Percentiles rank a stretch among this genome's conserved stretches.
Conservation (phyloP, 306 rosid genomes). For the Begonia peltatifolia region DNA sequence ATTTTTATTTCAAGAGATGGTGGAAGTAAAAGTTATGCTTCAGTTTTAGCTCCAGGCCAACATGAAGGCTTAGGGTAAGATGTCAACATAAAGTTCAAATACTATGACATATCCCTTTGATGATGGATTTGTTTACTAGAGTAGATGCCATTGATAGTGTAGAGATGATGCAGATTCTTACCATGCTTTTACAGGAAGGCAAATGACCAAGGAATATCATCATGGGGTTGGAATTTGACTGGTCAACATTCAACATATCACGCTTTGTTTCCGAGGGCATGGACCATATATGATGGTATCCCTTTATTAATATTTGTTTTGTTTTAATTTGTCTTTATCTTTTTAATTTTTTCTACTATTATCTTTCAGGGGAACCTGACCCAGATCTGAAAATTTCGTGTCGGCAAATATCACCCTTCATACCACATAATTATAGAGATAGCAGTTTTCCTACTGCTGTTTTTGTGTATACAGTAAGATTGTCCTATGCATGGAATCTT, state of each 20-base stretch:
- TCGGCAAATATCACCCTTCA: constrained; percentile 93
- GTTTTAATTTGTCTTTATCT: constrained; percentile 4
- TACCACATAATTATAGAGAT: constrained; percentile 86
- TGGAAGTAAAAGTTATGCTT: constrained; percentile 69
- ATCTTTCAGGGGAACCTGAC: constrained; percentile 78
- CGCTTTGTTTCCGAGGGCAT: constrained; percentile 98
- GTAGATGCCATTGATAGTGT: neutral
- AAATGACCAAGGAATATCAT: constrained; percentile 78
- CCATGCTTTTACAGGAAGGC: constrained; percentile 34
- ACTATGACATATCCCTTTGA: neutral
- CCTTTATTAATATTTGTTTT: constrained; percentile 13
- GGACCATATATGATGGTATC: constrained; percentile 96
- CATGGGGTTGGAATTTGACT: constrained; percentile 97
- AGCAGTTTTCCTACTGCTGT: constrained; percentile 95
- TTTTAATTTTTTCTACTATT: constrained; percentile 4
- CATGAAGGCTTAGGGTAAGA: constrained; percentile 94
- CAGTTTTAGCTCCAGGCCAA: constrained; percentile 98
- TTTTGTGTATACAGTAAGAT: constrained; percentile 80
- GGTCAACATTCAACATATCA: constrained; percentile 99
- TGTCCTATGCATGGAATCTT: neutral
- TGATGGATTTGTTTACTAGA: too few relatives aligned
- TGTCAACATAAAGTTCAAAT: neutral
- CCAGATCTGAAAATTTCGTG: constrained; percentile 92
- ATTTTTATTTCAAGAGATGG: constrained; percentile 92
- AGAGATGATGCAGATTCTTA: constrained; percentile 4